phyloP scores from a whole-genome alignment of 1,284 basidiomycete species.

The Irpex rosettiformis region DNA sequence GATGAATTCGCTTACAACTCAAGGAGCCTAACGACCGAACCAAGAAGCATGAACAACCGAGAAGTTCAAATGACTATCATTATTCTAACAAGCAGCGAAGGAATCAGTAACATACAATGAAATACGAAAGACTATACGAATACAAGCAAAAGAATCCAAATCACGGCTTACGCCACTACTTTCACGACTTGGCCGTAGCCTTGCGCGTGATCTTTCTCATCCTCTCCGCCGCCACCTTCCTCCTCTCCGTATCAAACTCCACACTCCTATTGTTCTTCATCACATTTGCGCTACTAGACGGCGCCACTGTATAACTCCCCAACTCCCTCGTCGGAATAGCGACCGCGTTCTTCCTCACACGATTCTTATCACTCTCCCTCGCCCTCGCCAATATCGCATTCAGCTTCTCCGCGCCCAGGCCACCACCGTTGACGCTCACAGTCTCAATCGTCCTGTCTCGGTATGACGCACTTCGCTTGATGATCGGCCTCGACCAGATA shows the following conservation, averaged over 20 bases:
- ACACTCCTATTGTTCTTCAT: slow-evolving; percentile 50
- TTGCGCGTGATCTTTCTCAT: slow-evolving; percentile 42
- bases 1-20: no score
- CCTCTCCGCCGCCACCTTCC: slow-evolving; percentile 69
- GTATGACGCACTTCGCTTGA: slow-evolving; percentile 86
- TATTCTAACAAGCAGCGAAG: neutral
- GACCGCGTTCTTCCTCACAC: slow-evolving; percentile 72
- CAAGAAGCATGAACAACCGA: no score
- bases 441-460: slow-evolving; percentile 69
- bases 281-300: slow-evolving; percentile 49
- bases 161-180: neutral
- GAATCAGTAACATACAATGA: slow-evolving; percentile 1
- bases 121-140: slow-evolving; percentile 9
- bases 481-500: slow-evolving; percentile 90
- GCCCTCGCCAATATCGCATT: slow-evolving; percentile 70
- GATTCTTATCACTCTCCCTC: slow-evolving; percentile 61
- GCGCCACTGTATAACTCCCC: slow-evolving; percentile 74
- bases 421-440: slow-evolving; percentile 34
- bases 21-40: no score
- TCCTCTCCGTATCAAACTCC: slow-evolving; percentile 65
- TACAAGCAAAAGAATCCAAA: slow-evolving; percentile 1
- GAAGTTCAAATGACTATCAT: no score
- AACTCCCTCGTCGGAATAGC: slow-evolving; percentile 70
- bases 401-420: slow-evolving; percentile 50
- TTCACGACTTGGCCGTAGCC: slow-evolving; percentile 25